Conservation (phyloP, 176 grass and related monocot genomes). For the Triticum timopheevii region DNA sequence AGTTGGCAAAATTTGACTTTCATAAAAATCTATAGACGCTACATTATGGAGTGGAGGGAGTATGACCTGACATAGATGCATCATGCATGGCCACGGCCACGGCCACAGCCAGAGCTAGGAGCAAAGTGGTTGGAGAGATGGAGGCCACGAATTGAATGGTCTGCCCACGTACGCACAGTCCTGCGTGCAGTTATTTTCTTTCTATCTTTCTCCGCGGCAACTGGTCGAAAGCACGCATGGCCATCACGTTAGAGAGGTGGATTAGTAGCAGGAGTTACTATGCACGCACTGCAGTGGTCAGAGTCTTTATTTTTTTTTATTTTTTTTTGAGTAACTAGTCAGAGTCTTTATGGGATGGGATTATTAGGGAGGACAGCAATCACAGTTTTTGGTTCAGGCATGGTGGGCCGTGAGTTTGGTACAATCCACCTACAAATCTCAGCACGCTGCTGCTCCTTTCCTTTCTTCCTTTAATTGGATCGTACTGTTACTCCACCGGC, state of each 20-base stretch:
- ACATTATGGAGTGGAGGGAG: no score
- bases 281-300: neutral
- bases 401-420: neutral
- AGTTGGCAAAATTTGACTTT: no score
- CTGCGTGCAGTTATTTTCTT: neutral
- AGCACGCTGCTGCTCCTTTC: neutral
- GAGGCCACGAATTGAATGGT: neutral
- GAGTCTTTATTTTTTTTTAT: neutral
- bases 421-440: neutral
- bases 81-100: neutral
- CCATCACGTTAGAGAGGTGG: neutral
- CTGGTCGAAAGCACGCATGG: neutral
- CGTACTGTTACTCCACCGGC: neutral
- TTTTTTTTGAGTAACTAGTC: no score
- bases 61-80: neutral
- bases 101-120: neutral
- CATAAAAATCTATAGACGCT: no score
- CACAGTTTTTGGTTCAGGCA: neutral
- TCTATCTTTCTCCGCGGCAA: neutral
- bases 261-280: neutral
- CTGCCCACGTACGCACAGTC: neutral
- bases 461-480: neutral
- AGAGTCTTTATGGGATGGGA: neutral
- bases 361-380: neutral
- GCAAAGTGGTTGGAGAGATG: neutral